Evolutionary conservation across 2,329 filamentous ascomycete genomes (phyloP).

Genomic region (Ascosphaera pollenicola): DNA sequence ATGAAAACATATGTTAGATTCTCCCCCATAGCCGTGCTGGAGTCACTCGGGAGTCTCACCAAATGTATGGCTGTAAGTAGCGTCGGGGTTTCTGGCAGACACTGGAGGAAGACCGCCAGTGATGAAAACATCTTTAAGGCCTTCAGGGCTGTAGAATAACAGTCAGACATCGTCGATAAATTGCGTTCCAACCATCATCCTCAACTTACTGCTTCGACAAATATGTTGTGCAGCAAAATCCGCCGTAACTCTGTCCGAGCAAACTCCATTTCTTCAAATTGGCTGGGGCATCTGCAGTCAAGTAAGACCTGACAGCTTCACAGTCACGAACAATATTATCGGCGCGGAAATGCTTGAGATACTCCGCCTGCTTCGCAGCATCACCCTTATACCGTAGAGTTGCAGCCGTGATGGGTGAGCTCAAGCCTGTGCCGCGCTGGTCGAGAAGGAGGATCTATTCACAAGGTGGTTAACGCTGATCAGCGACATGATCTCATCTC

Average conservation of each 20-base stretch:
- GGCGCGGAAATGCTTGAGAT: constrained; percentile 66
- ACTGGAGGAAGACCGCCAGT: constrained; percentile 69
- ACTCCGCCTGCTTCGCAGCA: constrained; percentile 47
- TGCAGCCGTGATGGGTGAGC: constrained; percentile 52
- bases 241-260: constrained; percentile 81
- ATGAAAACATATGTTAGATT: constrained; percentile 5
- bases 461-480: not conserved
- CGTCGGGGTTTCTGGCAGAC: constrained; percentile 39
- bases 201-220: constrained; percentile 44
- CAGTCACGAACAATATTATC: constrained; percentile 79
- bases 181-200: too few relatives aligned
- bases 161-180: not conserved
- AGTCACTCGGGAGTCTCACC: too few relatives aligned
- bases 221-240: constrained; percentile 68
- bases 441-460: constrained; percentile 50
- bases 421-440: constrained; percentile 73
- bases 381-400: constrained; percentile 45
- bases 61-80: constrained; percentile 55
- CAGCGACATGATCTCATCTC: not conserved
- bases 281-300: constrained; percentile 47
- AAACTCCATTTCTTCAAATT: constrained; percentile 62
- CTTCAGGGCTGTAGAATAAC: constrained; percentile 33
- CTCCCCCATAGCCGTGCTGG: not conserved
- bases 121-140: constrained; percentile 61
- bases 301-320: constrained; percentile 57